Evolutionary conservation across 257 asterid species (phyloP).

Genomic region (Solanum lycopersicoides): DNA sequence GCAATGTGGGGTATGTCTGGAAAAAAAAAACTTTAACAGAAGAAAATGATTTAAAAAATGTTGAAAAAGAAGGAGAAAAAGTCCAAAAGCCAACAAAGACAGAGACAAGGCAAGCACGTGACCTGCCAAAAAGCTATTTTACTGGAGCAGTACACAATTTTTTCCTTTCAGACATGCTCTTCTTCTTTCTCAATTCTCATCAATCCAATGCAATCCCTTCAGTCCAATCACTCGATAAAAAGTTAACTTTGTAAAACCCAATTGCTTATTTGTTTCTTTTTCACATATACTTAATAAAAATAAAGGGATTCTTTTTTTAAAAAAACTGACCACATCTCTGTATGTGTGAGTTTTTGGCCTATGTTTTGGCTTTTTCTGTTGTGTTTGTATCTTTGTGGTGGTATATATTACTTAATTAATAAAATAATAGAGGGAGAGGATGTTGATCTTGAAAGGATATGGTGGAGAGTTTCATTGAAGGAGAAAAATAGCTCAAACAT

Average conservation of each 20-base stretch:
- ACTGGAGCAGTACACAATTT: constrained; percentile 2
- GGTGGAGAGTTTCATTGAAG: constrained; percentile 10
- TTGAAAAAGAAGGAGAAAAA: not conserved
- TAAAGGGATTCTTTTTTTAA: not conserved
- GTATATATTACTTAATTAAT: not conserved
- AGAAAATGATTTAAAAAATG: constrained; percentile 20
- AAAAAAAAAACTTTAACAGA: constrained; percentile 25
- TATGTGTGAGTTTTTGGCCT: constrained; percentile 51
- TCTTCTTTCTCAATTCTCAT: constrained; percentile 37
- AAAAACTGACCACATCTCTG: constrained; percentile 55
- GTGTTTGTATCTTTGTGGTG: constrained; percentile 50
- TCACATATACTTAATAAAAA: not conserved
- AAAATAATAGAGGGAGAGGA: not conserved
- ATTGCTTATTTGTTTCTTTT: not conserved
- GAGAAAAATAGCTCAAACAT: not conserved
- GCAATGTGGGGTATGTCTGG: constrained; percentile 14
- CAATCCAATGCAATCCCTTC: constrained; percentile 52
- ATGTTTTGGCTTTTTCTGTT: constrained; percentile 45
- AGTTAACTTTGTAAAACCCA: constrained; percentile 8
- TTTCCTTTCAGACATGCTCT: not conserved
- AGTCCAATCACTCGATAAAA: constrained; percentile 36
- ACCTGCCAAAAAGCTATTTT: constrained; percentile 39
- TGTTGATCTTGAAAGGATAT: constrained; percentile 22
- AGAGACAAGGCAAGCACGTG: constrained; percentile 86
- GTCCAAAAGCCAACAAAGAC: constrained; percentile 43